Percentiles rank a stretch among this genome's conserved stretches.
These are phyloP conservation scores for Lanzia echinophila DNA, from an alignment of 2,329 filamentous ascomycete species.

Conservation along the genomic window DNA sequence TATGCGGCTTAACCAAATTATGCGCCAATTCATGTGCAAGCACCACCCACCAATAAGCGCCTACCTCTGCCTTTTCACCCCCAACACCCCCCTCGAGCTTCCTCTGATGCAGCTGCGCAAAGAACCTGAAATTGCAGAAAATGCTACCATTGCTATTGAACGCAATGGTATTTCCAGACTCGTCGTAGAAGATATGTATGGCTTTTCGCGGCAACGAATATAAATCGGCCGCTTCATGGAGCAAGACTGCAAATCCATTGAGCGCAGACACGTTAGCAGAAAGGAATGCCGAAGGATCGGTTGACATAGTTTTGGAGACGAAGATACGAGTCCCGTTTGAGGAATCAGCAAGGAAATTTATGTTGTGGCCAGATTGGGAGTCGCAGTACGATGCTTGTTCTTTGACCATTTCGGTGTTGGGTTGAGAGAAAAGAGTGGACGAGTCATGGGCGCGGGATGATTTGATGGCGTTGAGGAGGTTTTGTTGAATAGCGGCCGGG, in stretches of 20 bases:
- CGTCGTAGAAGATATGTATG: conserved; percentile 84
- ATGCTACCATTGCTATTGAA: conserved; percentile 85
- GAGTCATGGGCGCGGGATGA: conserved; percentile 73
- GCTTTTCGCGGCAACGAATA: conserved; percentile 64
- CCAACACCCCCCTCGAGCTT: conserved; percentile 35
- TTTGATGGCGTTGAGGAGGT: conserved; percentile 70
- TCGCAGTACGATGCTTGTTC: conserved; percentile 87
- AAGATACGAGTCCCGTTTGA: conserved; percentile 70
- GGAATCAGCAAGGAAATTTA: conserved; percentile 63
- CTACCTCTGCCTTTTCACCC: conserved; percentile 57
- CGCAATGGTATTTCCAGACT: conserved; percentile 72
- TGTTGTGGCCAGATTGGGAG: conserved; percentile 63
- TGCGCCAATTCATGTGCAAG: conserved; percentile 93
- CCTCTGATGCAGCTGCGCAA: conserved; percentile 65
- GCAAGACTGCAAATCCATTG: conserved; percentile 60
- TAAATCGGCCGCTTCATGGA: conserved; percentile 62
- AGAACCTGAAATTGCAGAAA: conserved; percentile 92
- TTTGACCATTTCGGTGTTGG: conserved; percentile 64
- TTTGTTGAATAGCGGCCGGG: conserved; percentile 57
- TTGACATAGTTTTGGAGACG: conserved; percentile 49
- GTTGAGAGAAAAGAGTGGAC: conserved; percentile 63
- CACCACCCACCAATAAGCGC: conserved; percentile 92
- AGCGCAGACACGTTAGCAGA: conserved; percentile 53
- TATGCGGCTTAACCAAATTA: conserved; percentile 77
- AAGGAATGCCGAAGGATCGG: conserved; percentile 52